Base-by-base conservation (phyloP, 352 stramenopile species). In the Phytophthora syringae region DNA sequence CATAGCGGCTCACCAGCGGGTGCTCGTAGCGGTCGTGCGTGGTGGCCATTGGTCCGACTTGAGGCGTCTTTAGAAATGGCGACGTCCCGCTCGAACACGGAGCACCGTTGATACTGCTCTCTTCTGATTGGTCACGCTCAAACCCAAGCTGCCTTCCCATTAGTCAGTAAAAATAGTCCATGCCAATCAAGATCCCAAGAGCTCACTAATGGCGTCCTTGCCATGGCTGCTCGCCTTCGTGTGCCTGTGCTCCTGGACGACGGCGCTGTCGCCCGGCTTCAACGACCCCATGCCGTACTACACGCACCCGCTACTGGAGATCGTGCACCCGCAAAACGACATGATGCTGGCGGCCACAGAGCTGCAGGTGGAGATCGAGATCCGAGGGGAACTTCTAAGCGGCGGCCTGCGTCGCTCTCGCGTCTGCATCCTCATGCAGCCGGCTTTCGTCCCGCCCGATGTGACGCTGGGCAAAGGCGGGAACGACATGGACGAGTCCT, bases 1-100 rank as follows among this genome's bases (percentile, higher is more conserved):
- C 97, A 79, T 99, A 99, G 76, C 96, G 95, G 60, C 70, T 81
- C 72, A 96, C 90, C 30, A 96, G 82, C 69, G 90, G 90, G 77
- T 97, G 88, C 79, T 96, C 86, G 60, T 97, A 97, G 67, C 82
- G 83, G 73, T 88, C 78, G 77, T 92, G 85, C 67, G 85, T 68
- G 28, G 85, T 68, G 24, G 61, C 56, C 66, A 79, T 76, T 11
- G 18, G 18, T 24, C n/a, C 25, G n/a, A 48, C 40, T 22, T 7
- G 42, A n/a, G n/a, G 25, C n/a, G 53, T 69, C 53, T 64, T 64
- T 47, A 18, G 13, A 59, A 64, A 24, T 69, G 61, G 34, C 43
- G 4, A 39, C 16, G 2, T 21, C 15, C 12, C 36, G 20, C 55
- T 32, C 43, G 36, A 61, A 61, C 53, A 61, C 25, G 53, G 53